Evolutionary conservation across 129 eudicot species (phyloP), one percentile per base, ranked within the genome.

Genomic region (Tagetes patula): DNA sequence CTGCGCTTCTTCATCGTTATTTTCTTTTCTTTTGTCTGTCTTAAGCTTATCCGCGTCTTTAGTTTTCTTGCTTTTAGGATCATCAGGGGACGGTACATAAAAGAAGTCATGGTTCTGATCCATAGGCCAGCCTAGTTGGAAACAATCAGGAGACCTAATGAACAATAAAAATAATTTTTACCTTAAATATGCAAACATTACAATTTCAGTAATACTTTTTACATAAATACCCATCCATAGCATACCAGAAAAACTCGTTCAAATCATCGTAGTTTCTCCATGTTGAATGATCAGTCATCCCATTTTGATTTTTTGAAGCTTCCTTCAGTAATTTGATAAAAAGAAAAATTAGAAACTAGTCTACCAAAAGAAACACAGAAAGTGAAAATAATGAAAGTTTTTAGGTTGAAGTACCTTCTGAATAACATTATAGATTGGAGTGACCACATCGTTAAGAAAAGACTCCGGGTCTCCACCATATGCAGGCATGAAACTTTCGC

Each of bases 191-290:
- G 50, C 39, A 20, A 58, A 41, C 41, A 4, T 72, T 3, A 5
- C 42, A 14, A 20, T 20, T 33, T 67, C 71, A 72, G 66, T 39
- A 33, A 64, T 64, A 64, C 4, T 58, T 39, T 38, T 33, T 38
- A 73, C 32, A 65, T 0, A 70, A 36, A 52, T 11, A 58, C 33
- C 47, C 60, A 50, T 11, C 47, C 60, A 50, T 11, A 39, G 6
- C 63, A 27, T 64, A 90, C 99, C 97, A 95, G 86, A 95, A 95
- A 60, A 79, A 95, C 80, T 95, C 99, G 52, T 91, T 90, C 62
- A 95, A 65, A 87, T 95, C 99, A 37, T 95, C 99, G 67, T 95
- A 95, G 75, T 95, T 95, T 88, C 99, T 90, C 99, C 99, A 95
- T 5, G 85, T 81, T 20, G 99, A 91, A 85, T 95, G 93, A 73